Percentiles rank a stretch among this genome's conserved stretches.
phyloP scores from a whole-genome alignment of 805 yeast genomes.

The Starmera amethionina region DNA sequence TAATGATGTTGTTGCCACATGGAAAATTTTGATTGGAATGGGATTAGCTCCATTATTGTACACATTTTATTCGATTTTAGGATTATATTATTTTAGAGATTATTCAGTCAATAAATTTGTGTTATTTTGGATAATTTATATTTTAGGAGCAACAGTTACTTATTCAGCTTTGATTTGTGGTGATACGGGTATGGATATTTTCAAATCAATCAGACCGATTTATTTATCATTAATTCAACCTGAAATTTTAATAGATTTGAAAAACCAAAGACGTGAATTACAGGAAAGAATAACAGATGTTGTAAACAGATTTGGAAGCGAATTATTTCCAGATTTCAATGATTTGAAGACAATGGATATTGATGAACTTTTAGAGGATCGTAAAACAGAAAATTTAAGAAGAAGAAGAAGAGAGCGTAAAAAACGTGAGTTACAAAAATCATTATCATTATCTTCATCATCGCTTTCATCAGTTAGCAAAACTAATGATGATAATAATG shows the following conservation, averaged over 20 bases:
- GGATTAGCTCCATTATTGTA: slow-evolving; percentile 85
- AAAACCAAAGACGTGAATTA: slow-evolving; percentile 49
- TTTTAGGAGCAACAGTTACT: slow-evolving; percentile 63
- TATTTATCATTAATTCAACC: slow-evolving; percentile 56
- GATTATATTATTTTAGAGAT: slow-evolving; percentile 28
- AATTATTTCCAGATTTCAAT: slow-evolving; percentile 79
- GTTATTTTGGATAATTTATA: slow-evolving; percentile 35
- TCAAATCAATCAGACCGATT: slow-evolving; percentile 76
- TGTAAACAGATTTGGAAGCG: slow-evolving; percentile 76
- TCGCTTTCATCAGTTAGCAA: slow-evolving; percentile 14
- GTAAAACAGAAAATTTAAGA: slow-evolving; percentile 26
- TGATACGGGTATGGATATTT: slow-evolving; percentile 85
- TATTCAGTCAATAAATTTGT: slow-evolving; percentile 21
- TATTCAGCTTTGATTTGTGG: slow-evolving; percentile 89
- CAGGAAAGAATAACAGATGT: slow-evolving; percentile 67
- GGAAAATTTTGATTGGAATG: slow-evolving; percentile 88
- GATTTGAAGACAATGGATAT: slow-evolving; percentile 19
- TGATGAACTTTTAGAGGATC: slow-evolving; percentile 24
- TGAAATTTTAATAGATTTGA: slow-evolving; percentile 45
- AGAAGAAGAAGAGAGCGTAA: slow-evolving; percentile 25
- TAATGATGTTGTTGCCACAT: slow-evolving; percentile 90
- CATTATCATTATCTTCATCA: slow-evolving; percentile 2
- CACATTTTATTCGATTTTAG: slow-evolving; percentile 64
- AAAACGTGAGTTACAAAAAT: slow-evolving; percentile 9
- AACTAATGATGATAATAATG: slow-evolving; percentile 36